These are phyloP conservation scores for Aphanomyces euteiches DNA, from an alignment of 352 stramenopile species.

Conservation along the genomic window DNA sequence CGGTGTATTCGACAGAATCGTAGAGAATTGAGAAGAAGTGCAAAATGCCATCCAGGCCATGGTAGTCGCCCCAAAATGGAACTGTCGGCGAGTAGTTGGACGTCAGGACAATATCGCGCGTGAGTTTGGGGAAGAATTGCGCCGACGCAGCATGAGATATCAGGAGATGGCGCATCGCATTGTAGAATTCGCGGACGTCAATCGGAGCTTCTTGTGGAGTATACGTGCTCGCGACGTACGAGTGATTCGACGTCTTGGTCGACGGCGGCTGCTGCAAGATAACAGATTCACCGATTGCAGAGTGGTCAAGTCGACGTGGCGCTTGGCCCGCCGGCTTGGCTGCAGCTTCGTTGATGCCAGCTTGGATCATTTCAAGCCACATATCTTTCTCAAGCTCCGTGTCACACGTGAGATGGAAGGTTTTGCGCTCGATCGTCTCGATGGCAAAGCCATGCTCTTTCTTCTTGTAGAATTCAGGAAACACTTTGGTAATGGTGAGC, in stretches of 20 bases:
- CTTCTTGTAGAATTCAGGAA: constrained; percentile 84
- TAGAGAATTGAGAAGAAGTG: constrained; percentile 89
- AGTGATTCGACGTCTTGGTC: constrained; percentile 10
- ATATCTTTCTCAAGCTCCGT: constrained; percentile 87
- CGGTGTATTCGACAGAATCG: constrained; percentile 84
- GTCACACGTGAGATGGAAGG: constrained; percentile 80
- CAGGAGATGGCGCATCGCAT: constrained; percentile 78
- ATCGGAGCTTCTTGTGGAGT: constrained; percentile 37
- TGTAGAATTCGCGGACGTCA: constrained; percentile 86
- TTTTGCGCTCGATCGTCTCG: constrained; percentile 82
- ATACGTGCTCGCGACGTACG: not conserved
- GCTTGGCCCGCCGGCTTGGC: constrained; percentile 15
- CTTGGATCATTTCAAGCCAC: constrained; percentile 90
- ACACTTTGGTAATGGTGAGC: constrained; percentile 78
- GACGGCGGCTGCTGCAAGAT: not conserved
- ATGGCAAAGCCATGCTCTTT: constrained; percentile 76
- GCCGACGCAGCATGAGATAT: constrained; percentile 84
- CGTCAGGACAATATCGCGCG: constrained; percentile 76
- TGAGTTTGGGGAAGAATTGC: constrained; percentile 86
- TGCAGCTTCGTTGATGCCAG: constrained; percentile 68
- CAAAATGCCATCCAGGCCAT: constrained; percentile 79
- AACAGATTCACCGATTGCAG: not conserved
- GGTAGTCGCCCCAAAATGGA: constrained; percentile 87
- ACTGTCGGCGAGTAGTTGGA: constrained; percentile 86
- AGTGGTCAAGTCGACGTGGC: not conserved